These are phyloP conservation scores for Sugiyamaella boreocaroliniensis DNA, from an alignment of 805 yeast species.

Conservation along the genomic window DNA sequence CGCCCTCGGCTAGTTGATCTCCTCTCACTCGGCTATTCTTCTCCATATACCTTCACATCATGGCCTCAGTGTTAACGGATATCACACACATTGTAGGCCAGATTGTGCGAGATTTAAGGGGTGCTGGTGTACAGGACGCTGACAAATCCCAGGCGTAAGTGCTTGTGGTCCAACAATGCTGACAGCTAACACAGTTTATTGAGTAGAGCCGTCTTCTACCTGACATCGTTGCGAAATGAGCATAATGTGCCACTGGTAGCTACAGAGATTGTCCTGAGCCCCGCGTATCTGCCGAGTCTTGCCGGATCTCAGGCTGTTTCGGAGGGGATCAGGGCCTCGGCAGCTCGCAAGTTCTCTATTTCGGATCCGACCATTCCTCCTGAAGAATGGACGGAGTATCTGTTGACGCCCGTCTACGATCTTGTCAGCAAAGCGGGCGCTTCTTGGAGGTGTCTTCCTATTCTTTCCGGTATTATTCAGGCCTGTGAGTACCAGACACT, in stretches of 20 bases:
- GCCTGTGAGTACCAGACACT: background rate
- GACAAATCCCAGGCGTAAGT: background rate
- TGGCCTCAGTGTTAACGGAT: background rate
- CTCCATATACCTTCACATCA: background rate
- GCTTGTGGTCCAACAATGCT: background rate
- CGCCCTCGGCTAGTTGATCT: background rate
- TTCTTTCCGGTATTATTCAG: conserved; percentile 18
- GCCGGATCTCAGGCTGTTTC: conserved; percentile 7
- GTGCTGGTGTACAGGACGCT: background rate
- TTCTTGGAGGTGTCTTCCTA: conserved; percentile 19
- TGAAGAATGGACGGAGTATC: conserved; percentile 14
- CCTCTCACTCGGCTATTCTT: background rate
- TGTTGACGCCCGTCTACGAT: conserved; percentile 11
- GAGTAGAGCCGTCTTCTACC: conserved; percentile 13
- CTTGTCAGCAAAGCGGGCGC: conserved; percentile 3
- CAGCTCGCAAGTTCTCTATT: conserved; percentile 17
- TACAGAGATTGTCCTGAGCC: conserved; percentile 18
- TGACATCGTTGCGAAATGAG: conserved; percentile 23
- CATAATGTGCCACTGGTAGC: conserved; percentile 20
- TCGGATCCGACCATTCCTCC: conserved; percentile 23
- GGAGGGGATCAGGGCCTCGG: conserved; percentile 23
- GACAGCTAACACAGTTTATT: background rate
- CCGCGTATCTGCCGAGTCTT: conserved; percentile 6
- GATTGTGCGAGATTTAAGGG: conserved; percentile 3
- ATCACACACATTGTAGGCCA: background rate